phyloP scores from a whole-genome alignment of 805 yeast genomes.

The Candida taoyuanica region DNA sequence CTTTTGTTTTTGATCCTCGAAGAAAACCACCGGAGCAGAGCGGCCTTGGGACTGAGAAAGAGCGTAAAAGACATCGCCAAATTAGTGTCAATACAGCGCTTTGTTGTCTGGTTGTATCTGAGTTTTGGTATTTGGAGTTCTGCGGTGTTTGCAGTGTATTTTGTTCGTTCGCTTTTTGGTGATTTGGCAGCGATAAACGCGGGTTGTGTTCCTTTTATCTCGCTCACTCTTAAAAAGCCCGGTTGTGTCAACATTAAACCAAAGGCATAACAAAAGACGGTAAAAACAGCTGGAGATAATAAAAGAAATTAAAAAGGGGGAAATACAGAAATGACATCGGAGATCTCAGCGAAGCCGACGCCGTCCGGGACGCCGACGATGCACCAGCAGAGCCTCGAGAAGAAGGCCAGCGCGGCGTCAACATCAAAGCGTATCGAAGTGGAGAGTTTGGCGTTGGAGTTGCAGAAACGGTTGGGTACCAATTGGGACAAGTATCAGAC shows the following conservation, averaged over 20 bases:
- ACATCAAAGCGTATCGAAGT: constrained; percentile 45
- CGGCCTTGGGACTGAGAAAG: not conserved
- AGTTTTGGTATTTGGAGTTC: too few species aligned
- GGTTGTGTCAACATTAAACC: constrained; percentile 12
- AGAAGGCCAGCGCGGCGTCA: constrained; percentile 1
- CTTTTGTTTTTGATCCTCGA: too few species aligned
- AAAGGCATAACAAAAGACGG: too few species aligned
- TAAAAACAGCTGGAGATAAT: too few species aligned
- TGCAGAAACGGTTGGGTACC: constrained; percentile 68
- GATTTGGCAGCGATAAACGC: not conserved
- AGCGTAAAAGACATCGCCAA: constrained; percentile 5
- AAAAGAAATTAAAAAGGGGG: too few species aligned
- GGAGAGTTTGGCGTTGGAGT: constrained; percentile 63
- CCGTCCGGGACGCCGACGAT: constrained; percentile 13
- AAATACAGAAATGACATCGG: constrained; percentile 11
- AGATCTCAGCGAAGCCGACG: constrained; percentile 10
- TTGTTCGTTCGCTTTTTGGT: too few species aligned
- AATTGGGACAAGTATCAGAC: constrained; percentile 84
- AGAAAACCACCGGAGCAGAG: constrained; percentile 5
- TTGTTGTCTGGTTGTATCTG: too few species aligned
- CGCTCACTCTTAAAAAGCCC: not conserved
- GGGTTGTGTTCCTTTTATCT: too few species aligned
- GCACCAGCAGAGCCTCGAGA: constrained; percentile 13
- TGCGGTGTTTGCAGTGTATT: too few species aligned
- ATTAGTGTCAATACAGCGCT: not conserved